Percentiles rank a stretch among this genome's conserved stretches.
Evolutionary conservation across 1,284 basidiomycete genomes (phyloP).

Genomic region (Cystobasidium slooffiae): DNA sequence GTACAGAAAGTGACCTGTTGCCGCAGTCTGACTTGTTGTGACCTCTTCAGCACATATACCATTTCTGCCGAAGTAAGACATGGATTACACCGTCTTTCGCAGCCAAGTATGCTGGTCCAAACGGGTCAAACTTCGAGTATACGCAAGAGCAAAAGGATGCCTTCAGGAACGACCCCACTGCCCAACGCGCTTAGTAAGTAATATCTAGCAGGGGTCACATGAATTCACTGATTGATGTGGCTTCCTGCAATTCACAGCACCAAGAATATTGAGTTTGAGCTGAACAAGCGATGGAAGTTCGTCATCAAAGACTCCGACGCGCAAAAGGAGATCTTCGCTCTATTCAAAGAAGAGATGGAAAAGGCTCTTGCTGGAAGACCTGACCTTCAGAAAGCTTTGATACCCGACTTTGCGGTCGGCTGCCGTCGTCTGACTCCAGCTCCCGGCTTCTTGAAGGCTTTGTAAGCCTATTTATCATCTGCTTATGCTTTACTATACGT

Average conservation of each 20-base stretch:
- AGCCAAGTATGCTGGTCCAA: conserved; percentile 47
- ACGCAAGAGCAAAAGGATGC: conserved; percentile 51
- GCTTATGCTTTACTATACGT: background rate
- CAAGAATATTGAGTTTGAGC: conserved; percentile 31
- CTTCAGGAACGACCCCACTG: conserved; percentile 19
- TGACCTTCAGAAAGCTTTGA: conserved; percentile 23
- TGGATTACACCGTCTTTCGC: conserved; percentile 54
- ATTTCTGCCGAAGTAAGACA: conserved; percentile 51
- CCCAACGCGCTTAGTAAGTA: conserved; percentile 36
- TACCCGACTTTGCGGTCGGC: conserved; percentile 41
- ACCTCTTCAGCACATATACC: conserved; percentile 49
- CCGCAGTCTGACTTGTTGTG: conserved; percentile 49
- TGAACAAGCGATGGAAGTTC: conserved; percentile 43
- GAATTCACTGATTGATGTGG: conserved; percentile 14
- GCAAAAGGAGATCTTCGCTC: conserved; percentile 27
- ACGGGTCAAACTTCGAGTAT: conserved; percentile 51
- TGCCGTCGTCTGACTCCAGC: conserved; percentile 30
- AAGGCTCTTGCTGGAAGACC: conserved; percentile 32
- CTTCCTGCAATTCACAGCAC: conserved; percentile 41
- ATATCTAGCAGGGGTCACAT: background rate
- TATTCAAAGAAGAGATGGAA: conserved; percentile 36
- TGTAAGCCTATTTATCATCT: conserved; percentile 10
- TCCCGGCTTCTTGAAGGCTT: conserved; percentile 26
- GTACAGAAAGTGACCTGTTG: conserved; percentile 48
- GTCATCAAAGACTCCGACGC: conserved; percentile 37